phyloP scores from a whole-genome alignment of 2,329 filamentous ascomycete species.

The Apiospora marii region DNA sequence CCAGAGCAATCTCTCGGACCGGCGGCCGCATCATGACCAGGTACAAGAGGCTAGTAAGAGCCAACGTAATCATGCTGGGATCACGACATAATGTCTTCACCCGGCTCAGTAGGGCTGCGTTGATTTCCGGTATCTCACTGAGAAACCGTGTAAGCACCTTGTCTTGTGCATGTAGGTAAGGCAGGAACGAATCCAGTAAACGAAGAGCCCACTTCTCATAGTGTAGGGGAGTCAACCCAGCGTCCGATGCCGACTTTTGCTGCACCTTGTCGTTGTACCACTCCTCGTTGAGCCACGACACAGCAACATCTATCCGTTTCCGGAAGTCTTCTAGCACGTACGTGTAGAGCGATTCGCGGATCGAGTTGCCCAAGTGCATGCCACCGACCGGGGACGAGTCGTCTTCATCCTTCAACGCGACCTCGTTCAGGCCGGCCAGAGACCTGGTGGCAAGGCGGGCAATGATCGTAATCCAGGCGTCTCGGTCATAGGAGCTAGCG shows the following conservation, averaged over 20 bases:
- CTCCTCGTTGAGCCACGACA: constrained; percentile 95
- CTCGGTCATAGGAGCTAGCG: constrained; percentile 82
- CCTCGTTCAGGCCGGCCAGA: constrained; percentile 72
- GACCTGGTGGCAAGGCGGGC: constrained; percentile 85
- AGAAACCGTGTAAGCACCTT: constrained; percentile 90
- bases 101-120: constrained; percentile 72
- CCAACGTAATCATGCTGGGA: constrained; percentile 69
- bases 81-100: constrained; percentile 74
- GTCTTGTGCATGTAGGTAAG: constrained; percentile 90
- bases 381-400: constrained; percentile 41
- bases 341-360: constrained; percentile 81
- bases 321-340: constrained; percentile 95
- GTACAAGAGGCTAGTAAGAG: constrained; percentile 71
- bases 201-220: constrained; percentile 83
- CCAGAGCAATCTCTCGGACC: constrained; percentile 67
- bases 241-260: constrained; percentile 46
- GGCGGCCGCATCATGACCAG: constrained; percentile 74
- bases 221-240: constrained; percentile 61
- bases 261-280: constrained; percentile 90
- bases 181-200: constrained; percentile 87
- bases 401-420: constrained; percentile 64
- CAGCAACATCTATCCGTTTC: constrained; percentile 85
- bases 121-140: constrained; percentile 87
- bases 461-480: constrained; percentile 91
- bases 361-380: constrained; percentile 65